Base-by-base conservation (phyloP, 192 early-diverging fungal species). In the Coemansia sp. region DNA sequence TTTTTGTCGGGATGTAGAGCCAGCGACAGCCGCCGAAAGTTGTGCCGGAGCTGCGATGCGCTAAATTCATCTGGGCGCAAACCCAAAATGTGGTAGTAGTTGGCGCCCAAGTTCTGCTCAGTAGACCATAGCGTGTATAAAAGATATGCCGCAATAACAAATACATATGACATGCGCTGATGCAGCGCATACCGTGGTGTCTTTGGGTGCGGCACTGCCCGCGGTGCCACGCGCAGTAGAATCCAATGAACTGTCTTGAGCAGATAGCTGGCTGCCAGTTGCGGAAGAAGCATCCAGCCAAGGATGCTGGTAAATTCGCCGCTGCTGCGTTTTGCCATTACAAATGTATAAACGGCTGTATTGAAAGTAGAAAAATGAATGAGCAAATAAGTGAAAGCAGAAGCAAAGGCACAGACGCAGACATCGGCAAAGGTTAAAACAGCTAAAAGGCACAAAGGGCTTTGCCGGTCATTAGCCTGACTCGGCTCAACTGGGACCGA, bases 1-100 rank as follows among this genome's bases (percentile, higher is more conserved):
- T 89, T 90, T 84, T 87, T 78, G 64, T 83, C 81, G 3, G 86
- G 86, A 61, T 87, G 86, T 23, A 82, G 62, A 38, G 61, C 64
- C 6, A 90, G 74, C 25, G 87, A 87, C 57, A 85, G 58, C 38
- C 61, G 61, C n/a, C 84, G 74, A 62, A 83, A 87, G 40, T 79
- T 83, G 40, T 66, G 65, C 18, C 72, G 54, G 10, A 78, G 66
- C 59, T 69, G 63, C 3, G 42, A 38, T 31, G 56, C 58, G 10
- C 53, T 42, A 40, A 78, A 74, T 17, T 12, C 25, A n/a, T 49
- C 42, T 4, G 72, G 75, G 0, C 57, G 60, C 20, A 82, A 46
- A 6, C 76, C 81, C n/a, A 82, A 66, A 17, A 72, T 60, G 34
- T 72, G 66, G 66, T 82, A 82, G 48, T 60, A 78, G 61, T 78